Percentiles rank a stretch among this genome's conserved stretches.
Conservation (phyloP, 163 green algal genomes). For the Prototheca cutis region DNA sequence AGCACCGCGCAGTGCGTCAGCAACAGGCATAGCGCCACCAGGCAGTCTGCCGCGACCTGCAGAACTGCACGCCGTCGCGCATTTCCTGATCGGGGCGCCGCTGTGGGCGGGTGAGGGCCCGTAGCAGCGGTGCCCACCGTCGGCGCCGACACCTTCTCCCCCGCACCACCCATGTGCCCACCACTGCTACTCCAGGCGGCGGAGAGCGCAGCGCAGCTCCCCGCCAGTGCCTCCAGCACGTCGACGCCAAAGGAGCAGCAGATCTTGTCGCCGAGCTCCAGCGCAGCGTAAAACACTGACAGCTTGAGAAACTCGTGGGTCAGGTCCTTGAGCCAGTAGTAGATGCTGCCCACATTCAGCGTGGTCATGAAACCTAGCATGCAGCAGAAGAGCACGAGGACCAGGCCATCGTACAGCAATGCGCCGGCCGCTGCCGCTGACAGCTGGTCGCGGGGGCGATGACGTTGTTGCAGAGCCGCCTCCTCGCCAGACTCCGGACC, state of each 20-base stretch:
- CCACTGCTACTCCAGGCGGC: too few relatives aligned
- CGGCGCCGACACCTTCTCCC: too few relatives aligned
- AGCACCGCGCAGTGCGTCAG: background rate
- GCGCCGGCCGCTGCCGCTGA: too few relatives aligned
- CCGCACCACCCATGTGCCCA: too few relatives aligned
- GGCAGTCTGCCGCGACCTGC: background rate
- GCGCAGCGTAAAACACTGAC: conserved; percentile 74
- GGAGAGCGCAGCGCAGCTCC: conserved; percentile 75
- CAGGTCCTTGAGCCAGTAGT: conserved; percentile 68
- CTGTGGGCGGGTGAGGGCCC: too few relatives aligned
- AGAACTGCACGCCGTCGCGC: too few relatives aligned
- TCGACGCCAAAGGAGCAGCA: conserved; percentile 81
- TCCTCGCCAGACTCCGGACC: too few relatives aligned
- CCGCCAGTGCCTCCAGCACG: conserved; percentile 70
- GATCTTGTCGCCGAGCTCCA: conserved; percentile 92
- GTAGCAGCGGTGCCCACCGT: too few relatives aligned
- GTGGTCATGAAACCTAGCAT: conserved; percentile 36
- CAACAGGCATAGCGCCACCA: background rate
- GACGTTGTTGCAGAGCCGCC: too few relatives aligned
- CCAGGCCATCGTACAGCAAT: conserved; percentile 72
- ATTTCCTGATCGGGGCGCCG: too few relatives aligned
- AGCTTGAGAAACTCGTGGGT: conserved; percentile 92
- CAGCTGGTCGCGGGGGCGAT: too few relatives aligned
- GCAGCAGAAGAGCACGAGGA: conserved; percentile 46
- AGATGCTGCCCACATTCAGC: conserved; percentile 47